Base-by-base conservation (phyloP, 306 rosid genomes). In the Inga leiocalycina region DNA sequence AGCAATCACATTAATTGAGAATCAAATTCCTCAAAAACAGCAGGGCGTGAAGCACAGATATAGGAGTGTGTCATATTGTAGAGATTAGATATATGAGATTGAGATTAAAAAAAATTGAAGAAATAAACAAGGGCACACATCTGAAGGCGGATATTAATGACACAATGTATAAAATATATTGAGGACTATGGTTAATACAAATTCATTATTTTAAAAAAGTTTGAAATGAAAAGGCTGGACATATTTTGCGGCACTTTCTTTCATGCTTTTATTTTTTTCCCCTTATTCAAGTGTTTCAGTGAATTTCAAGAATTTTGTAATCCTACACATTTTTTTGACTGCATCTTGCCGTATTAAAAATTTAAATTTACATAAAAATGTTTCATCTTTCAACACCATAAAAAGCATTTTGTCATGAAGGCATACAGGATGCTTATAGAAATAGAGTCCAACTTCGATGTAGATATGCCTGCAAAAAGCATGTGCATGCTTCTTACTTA, bases 1-100 rank as follows among this genome's bases (percentile, higher is more conserved):
- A 71, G 34, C 81, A 80, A 78, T 62, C 16, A 62, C 68, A 62
- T 86, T 41, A 71, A 73, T 41, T 35, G 39, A 80, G 74, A 84
- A 83, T 61, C 35, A 34, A 85, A 80, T 51, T 65, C 43, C 51
- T 14, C 51, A 35, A 20, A 52, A 82, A 49, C 56, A 73, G 80
- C 69, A 74, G 22, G 12, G 7, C 14, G 32, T 24, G 59, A 46
- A 13, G 76, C n/a, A 6, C 39, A 6, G 61, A 73, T 73, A 71
- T 5, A 44, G 22, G 41, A 43, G 5, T 20, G 64, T 57, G 12
- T n/a, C 59, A 24, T 6, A 70, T 71, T 44, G 34, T 10, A 22
- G 20, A 41, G 8, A 7, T n/a, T 20, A 22, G 35, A 41, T 20
- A 7, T 8, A 57, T 57, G 13, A 54, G 5, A 54, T 1, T 19